Base-by-base conservation (phyloP, 2,329 filamentous ascomycete species). In the Orbilia blumenaviensis region DNA sequence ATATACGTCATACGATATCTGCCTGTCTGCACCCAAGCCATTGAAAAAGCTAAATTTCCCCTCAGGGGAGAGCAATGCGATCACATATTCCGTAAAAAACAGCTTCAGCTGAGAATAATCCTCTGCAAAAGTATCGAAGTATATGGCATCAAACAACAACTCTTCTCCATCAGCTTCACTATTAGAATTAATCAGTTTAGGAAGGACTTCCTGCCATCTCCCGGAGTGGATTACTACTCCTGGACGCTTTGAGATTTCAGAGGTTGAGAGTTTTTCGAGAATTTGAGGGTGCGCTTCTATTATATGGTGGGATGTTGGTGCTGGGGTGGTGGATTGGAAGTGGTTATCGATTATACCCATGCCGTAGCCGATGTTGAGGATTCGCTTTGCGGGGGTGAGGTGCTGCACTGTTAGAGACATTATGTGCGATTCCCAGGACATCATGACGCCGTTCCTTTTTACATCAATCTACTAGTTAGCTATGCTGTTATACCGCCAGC, bases 81-180 rank as follows among this genome's bases (percentile, higher is more conserved):
- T 92, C 9, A 98, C 90, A 79, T 91, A 89, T 82, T 98, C 95
- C 1, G 88, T 90, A 82, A 98, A 97, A 84, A 98, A 97, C 74
- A 89, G 86, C 52, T 91, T 90, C 27, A 98, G 88, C 82, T 94
- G 92, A 1, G 86, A 86, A 83, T 98, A 99, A 78, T 95, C 92
- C 84, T 99, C 95, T 5, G 93, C 95, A 82, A 98, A 98, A 0
- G 95, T 99, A 82, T 99, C 95, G 81, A 97, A 98, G 85, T 98
- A 99, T 79, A 99, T 92, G 27, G 91, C 92, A 81, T 96, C 92
- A 81, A 94, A 94, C 63, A 10, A 89, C 84, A 80, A n/a, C n/a
- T n/a, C n/a, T n/a, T 91, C 87, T 8, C 91, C 91, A 42, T 88
- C 84, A n/a, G n/a, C n/a, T n/a, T n/a, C n/a, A n/a, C n/a, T n/a